These are phyloP conservation scores for Sutorius australiensis DNA, from an alignment of 768 basidiomycete genomes.

Conservation along the genomic window DNA sequence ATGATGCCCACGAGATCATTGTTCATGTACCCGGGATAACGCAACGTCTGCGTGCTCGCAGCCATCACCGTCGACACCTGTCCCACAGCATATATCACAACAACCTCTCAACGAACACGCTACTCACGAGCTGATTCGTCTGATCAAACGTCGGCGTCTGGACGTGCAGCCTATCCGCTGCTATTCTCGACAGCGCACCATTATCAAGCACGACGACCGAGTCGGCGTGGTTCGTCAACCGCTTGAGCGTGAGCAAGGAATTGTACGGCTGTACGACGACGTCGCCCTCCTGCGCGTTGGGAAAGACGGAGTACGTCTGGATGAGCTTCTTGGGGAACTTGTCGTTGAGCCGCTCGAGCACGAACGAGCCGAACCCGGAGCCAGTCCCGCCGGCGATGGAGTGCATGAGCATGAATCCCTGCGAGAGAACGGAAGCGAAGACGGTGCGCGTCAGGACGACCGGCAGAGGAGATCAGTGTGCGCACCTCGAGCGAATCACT, in stretches of 20 bases:
- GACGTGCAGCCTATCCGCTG: conserved; percentile 85
- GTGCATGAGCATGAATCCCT: conserved; percentile 99
- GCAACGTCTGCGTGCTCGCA: conserved; percentile 92
- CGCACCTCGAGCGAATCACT: conserved; percentile 93
- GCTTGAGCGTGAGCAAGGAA: conserved; percentile 86
- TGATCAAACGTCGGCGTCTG: conserved; percentile 88
- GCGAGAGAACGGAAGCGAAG: neutral
- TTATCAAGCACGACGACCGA: conserved; percentile 97
- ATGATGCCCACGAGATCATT: conserved; percentile 98
- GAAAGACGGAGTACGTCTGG: conserved; percentile 98
- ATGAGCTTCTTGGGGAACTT: conserved; percentile 99
- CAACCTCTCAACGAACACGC: neutral
- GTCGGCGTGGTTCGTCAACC: conserved; percentile 94
- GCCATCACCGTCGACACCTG: conserved; percentile 98
- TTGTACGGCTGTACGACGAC: conserved; percentile 99
- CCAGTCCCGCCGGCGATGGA: conserved; percentile 99
- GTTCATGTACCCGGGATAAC: conserved; percentile 99
- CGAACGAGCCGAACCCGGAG: conserved; percentile 96
- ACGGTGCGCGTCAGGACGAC: neutral
- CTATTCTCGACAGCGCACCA: conserved; percentile 87
- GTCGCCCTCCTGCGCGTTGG: conserved; percentile 88
- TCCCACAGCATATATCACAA: conserved; percentile 30
- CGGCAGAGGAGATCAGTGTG: neutral
- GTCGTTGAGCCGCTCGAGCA: conserved; percentile 94
- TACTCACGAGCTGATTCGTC: conserved; percentile 79